Evolutionary conservation across 2,329 filamentous ascomycete genomes (phyloP), one percentile per base, ranked within the genome.

Genomic region (Monosporascus cannonballus): DNA sequence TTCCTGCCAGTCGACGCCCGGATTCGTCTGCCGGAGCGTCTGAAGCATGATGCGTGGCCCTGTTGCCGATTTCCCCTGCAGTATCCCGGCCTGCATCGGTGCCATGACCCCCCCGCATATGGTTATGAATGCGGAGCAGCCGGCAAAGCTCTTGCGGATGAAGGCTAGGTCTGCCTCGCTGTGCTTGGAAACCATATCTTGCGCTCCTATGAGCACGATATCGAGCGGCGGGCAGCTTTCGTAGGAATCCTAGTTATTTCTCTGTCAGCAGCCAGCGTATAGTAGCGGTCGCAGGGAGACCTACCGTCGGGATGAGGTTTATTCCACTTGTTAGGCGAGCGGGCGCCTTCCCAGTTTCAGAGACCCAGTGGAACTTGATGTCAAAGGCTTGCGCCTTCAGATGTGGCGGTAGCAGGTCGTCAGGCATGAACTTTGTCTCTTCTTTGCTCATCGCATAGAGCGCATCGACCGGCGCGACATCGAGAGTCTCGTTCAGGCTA

Each of bases 191-290:
- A 39, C 47, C 1, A 54, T 4, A 14, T 61, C 38, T 36, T 67
- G 60, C 6, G 73, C 73, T 1, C 73, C 72, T 51, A 74, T 69
- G 44, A 75, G 63, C 18, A 69, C 67, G 48, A 75, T 67, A 53
- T 76, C 73, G 6, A 76, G 63, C 1, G 64, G 56, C 0, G 72
- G 72, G 45, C 71, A 74, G 1, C 64, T 64, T 3, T 64, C 64
- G 27, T 73, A 75, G 0, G 68, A 68, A 55, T 75, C 64, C 71
- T 74, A 22, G 24, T 15, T 17, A 22, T 3, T 17, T 17, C 20
- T n/a, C 22, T 42, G 20, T 47, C 20, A 14, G 15, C 18, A 38
- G 30, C 30, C 30, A 34, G 30, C 30, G 24, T 11, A 20, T n/a
- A 17, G 6, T 9, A 45, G 7, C 34, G 2, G n/a, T 5, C n/a